Conservation (phyloP, 257 asterid genomes). For the Nicotiana obtusifolia region DNA sequence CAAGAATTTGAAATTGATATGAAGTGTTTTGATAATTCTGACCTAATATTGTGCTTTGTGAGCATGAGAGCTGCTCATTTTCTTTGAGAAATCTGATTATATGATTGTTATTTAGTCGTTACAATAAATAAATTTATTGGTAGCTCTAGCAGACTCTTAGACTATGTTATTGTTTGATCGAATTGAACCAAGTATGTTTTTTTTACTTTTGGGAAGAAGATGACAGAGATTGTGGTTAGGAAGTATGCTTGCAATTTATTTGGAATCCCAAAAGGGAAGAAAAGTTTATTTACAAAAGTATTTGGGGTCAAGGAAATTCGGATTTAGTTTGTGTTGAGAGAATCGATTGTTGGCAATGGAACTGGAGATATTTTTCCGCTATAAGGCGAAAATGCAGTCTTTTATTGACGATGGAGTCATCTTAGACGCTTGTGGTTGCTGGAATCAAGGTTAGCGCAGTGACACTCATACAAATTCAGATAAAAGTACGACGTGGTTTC, state of each 20-base stretch:
- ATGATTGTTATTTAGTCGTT: no score
- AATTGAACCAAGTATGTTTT: neutral
- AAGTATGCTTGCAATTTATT: neutral
- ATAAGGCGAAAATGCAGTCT: neutral
- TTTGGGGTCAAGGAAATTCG: neutral
- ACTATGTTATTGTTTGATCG: neutral
- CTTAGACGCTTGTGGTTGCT: neutral
- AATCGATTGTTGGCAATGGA: no score
- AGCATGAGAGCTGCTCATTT: neutral
- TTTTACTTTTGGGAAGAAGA: neutral
- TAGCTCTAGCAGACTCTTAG: neutral
- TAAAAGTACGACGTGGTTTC: neutral
- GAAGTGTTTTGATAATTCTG: neutral
- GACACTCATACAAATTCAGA: neutral
- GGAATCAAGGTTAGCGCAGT: neutral
- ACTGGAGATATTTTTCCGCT: neutral
- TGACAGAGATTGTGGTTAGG: neutral
- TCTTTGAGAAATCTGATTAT: neutral
- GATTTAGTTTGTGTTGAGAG: no score
- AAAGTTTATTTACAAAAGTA: neutral
- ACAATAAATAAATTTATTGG: neutral
- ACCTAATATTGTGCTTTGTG: neutral
- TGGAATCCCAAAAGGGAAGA: no score
- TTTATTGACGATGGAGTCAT: neutral
- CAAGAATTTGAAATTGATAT: neutral